Base-by-base conservation (phyloP, 225 moss, liverwort and hornwort genomes). In the Thuidium tamariscinum region DNA sequence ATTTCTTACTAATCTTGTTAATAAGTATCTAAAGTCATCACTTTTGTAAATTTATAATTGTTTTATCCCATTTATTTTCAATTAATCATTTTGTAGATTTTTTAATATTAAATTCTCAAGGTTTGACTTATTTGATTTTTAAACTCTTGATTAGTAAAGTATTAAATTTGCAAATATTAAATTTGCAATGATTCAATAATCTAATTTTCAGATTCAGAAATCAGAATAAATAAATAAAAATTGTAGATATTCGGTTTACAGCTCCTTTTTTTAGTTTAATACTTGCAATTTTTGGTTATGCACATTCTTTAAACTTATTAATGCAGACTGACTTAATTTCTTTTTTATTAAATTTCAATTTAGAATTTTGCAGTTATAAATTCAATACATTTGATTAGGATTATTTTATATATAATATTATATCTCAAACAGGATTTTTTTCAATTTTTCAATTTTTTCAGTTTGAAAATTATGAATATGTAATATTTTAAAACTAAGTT, bases 361-460 rank as follows among this genome's bases (percentile, higher is more conserved):
- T 9, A 22, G 3, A 9, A 75, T 8, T 34, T 51, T 4, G 1
- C 0, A 13, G 54, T 21, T 23, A 23, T 1, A 52, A n/a, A n/a
- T 75, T 54, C 9, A 54, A 22, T 36, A 36, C 1, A 10, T 23
- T 16, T 2, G 15, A 0, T 4, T 55, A 22, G 2, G 4, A 16
- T 9, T 36, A 54, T 3, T 36, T 6, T 25, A 15, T 1, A 1
- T 10, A 44, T n/a, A n/a, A n/a, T n/a, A n/a, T n/a, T n/a, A n/a
- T n/a, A n/a, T n/a, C n/a, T n/a, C n/a, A n/a, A n/a, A n/a, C n/a
- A n/a, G n/a, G n/a, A n/a, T 36, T 34, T 1, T 73, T 29, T 73
- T 48, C 3, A 27, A 7, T 1, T n/a, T n/a, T 52, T n/a, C 0
- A n/a, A 9, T 22, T 25, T 36, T 6, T 2, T 1, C 5, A 21